A percentile compares a stretch with the other conserved stretches of the same genome.
Conservation (phyloP, 2,329 filamentous ascomycete genomes). For the Xylaria sp. region DNA sequence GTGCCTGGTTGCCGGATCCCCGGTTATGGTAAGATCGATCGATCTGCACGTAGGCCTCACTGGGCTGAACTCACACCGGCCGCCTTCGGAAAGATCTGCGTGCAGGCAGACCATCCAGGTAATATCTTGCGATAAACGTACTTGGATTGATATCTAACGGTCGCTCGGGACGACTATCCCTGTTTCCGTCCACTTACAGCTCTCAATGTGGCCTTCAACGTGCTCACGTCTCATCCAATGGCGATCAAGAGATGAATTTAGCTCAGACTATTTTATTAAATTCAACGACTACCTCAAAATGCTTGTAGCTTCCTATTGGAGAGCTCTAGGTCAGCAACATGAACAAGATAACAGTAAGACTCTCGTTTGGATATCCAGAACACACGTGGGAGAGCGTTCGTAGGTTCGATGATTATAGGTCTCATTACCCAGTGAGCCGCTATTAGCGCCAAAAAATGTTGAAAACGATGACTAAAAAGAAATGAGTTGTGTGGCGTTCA, state of each 20-base stretch:
- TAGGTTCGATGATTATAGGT: neutral
- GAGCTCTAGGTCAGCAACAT: neutral
- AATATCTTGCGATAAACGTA: neutral
- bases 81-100: neutral
- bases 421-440: neutral
- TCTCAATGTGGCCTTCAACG: neutral
- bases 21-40: too few species aligned
- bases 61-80: neutral
- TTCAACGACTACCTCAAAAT: neutral
- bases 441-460: too few species aligned
- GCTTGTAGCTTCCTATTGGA: neutral
- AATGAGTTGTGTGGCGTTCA: too few species aligned
- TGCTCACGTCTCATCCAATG: neutral
- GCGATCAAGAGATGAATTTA: neutral
- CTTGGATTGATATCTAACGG: neutral
- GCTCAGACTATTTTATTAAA: neutral
- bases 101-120: neutral
- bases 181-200: neutral
- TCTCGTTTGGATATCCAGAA: neutral
- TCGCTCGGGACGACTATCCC: neutral
- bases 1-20: neutral
- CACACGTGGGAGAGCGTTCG: neutral
- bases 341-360: neutral
- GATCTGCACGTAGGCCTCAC: neutral
- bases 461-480: too few species aligned